These are phyloP conservation scores for Neurospora cerealis DNA, from an alignment of 495 filamentous ascomycete species.

Conservation along the genomic window DNA sequence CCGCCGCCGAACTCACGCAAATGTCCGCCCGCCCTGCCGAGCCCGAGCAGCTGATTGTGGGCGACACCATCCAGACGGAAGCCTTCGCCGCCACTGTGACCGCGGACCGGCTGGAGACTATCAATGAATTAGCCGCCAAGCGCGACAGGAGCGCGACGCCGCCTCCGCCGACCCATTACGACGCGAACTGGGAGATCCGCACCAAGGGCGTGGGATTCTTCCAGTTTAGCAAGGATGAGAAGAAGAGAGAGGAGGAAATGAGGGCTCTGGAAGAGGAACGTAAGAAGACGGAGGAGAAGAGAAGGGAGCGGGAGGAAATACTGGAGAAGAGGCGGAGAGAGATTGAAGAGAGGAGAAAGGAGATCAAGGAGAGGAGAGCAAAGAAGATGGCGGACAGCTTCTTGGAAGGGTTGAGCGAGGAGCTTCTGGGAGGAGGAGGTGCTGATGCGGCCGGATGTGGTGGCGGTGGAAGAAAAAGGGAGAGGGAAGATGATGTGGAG, in stretches of 20 bases:
- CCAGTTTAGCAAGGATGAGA: constrained; percentile 64
- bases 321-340: constrained; percentile 42
- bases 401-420: constrained; percentile 45
- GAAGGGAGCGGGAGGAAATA: constrained; percentile 44
- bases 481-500: background rate
- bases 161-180: constrained; percentile 71
- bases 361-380: constrained; percentile 45
- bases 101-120: constrained; percentile 48
- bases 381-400: constrained; percentile 67
- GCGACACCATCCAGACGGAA: constrained; percentile 66
- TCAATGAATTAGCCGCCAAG: constrained; percentile 49
- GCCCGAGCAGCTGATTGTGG: constrained; percentile 68
- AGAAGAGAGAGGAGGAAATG: constrained; percentile 63
- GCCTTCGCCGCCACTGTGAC: constrained; percentile 65
- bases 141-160: constrained; percentile 69
- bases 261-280: constrained; percentile 55
- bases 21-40: constrained; percentile 45
- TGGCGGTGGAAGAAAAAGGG: background rate
- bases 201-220: constrained; percentile 89
- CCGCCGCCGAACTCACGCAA: constrained; percentile 33
- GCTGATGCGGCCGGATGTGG: background rate
- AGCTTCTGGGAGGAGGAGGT: constrained; percentile 10
- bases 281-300: constrained; percentile 52
- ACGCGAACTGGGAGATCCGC: constrained; percentile 70
- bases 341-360: constrained; percentile 41